phyloP scores from a whole-genome alignment of 805 yeast genomes.

The Sugiyamaella mastotermitis region DNA sequence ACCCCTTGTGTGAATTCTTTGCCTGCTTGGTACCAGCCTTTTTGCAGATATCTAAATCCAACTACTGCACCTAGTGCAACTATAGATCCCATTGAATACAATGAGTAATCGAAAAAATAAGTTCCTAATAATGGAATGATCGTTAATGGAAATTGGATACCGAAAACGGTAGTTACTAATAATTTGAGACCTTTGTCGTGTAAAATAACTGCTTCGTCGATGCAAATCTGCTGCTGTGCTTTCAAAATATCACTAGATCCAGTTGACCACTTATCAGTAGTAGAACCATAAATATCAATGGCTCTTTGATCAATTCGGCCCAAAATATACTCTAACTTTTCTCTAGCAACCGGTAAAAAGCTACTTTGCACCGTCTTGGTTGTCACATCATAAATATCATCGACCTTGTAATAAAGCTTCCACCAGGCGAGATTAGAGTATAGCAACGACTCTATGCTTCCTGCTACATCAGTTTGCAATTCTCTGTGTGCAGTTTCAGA shows the following conservation, averaged over 20 bases:
- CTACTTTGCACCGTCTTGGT: constrained; percentile 13
- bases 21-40: constrained; percentile 27
- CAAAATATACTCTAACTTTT: constrained; percentile 25
- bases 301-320: constrained; percentile 27
- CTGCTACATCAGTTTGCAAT: constrained; percentile 29
- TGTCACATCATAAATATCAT: constrained; percentile 30
- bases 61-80: constrained; percentile 31
- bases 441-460: constrained; percentile 21
- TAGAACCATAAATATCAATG: constrained; percentile 6
- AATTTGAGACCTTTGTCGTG: constrained; percentile 27
- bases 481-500: constrained; percentile 33
- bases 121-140: constrained; percentile 28
- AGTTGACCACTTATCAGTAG: not conserved
- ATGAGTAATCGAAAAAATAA: constrained; percentile 25
- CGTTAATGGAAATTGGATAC: constrained; percentile 31
- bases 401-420: constrained; percentile 31
- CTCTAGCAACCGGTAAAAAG: constrained; percentile 27
- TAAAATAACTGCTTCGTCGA: constrained; percentile 17
- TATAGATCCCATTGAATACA: constrained; percentile 31
- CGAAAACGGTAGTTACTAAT: constrained; percentile 25
- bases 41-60: constrained; percentile 32
- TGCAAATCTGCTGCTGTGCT: constrained; percentile 6
- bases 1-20: constrained; percentile 21
- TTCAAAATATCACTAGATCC: not conserved
- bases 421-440: constrained; percentile 29